A percentile compares a stretch with the other conserved stretches of the same genome.
These are phyloP conservation scores for Erysimum cheiri DNA, from an alignment of 441 rosid genomes.

Conservation along the genomic window DNA sequence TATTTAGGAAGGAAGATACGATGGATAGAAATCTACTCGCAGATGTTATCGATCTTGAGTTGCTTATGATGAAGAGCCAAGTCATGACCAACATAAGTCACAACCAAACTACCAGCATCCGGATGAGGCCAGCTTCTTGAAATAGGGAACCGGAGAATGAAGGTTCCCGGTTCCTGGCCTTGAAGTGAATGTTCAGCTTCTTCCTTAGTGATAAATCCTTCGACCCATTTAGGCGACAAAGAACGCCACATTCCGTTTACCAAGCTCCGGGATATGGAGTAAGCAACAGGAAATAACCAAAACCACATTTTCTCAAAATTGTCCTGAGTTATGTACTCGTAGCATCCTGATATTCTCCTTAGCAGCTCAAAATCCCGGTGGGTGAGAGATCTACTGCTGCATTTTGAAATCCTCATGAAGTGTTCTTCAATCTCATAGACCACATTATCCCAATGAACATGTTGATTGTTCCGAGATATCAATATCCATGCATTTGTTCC, in stretches of 20 bases:
- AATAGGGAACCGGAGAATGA: constrained; percentile 78
- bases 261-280: constrained; percentile 57
- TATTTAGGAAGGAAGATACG: neutral
- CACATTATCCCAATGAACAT: constrained; percentile 68
- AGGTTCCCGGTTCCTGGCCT: constrained; percentile 87
- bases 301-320: constrained; percentile 89
- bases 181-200: constrained; percentile 90
- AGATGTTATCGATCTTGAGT: constrained; percentile 60
- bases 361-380: constrained; percentile 73
- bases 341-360: constrained; percentile 74
- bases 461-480: constrained; percentile 61
- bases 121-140: constrained; percentile 98
- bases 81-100: constrained; percentile 74
- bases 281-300: constrained; percentile 87
- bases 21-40: constrained; percentile 19
- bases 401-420: constrained; percentile 74
- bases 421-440: constrained; percentile 73
- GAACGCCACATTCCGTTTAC: constrained; percentile 63
- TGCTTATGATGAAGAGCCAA: constrained; percentile 62
- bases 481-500: constrained; percentile 79
- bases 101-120: constrained; percentile 88
- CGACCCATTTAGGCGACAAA: constrained; percentile 77
- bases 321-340: constrained; percentile 68
- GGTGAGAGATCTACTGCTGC: constrained; percentile 68
- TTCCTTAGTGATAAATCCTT: constrained; percentile 87